Percentiles rank a stretch among this genome's conserved stretches.
Conservation (phyloP, 139 green algal genomes). For the Asterochloris erici region DNA sequence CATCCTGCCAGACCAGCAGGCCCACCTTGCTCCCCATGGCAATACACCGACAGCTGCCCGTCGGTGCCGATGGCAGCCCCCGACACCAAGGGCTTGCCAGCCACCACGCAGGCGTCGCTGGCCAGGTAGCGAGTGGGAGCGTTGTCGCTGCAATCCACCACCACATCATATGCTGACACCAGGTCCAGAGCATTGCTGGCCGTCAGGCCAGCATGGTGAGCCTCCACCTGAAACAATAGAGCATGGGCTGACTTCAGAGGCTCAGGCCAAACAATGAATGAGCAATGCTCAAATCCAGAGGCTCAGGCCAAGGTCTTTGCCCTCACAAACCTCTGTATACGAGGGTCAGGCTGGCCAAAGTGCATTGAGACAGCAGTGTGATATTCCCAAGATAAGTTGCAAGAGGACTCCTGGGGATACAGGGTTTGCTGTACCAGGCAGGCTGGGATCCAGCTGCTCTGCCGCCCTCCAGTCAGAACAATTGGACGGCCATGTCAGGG, state of each 20-base stretch:
- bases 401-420: no score
- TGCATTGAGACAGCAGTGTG: no score
- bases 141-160: conserved; percentile 96
- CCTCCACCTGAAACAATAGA: conserved; percentile 31
- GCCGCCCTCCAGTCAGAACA: no score
- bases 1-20: neutral
- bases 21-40: conserved; percentile 54
- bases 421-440: neutral
- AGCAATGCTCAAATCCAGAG: no score
- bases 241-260: no score
- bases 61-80: conserved; percentile 89
- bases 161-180: conserved; percentile 75
- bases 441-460: neutral
- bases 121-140: conserved; percentile 89
- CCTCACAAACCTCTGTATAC: no score
- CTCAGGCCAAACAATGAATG: neutral
- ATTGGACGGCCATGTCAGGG: no score
- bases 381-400: no score
- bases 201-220: conserved; percentile 57
- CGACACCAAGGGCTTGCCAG: conserved; percentile 74
- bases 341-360: no score
- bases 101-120: conserved; percentile 77
- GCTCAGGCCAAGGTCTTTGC: neutral
- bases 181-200: conserved; percentile 71
- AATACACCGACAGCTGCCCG: conserved; percentile 94